These are phyloP conservation scores for Colletotrichum sp. DNA, from an alignment of 2,329 filamentous ascomycete species.

Conservation along the genomic window DNA sequence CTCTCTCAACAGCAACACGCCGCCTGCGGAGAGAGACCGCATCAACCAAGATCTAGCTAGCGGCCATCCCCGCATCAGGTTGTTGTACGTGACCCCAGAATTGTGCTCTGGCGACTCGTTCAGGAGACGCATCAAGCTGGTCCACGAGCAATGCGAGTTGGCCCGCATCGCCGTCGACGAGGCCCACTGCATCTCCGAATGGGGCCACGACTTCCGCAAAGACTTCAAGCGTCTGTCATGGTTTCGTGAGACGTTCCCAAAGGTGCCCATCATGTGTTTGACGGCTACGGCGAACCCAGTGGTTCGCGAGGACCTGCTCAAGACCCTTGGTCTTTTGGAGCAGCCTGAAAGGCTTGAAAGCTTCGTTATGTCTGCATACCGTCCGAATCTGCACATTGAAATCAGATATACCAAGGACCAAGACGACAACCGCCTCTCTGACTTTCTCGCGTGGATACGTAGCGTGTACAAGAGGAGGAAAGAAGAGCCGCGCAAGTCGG, in stretches of 20 bases:
- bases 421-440: conserved; percentile 71
- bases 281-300: conserved; percentile 87
- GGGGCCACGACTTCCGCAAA: conserved; percentile 96
- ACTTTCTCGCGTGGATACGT: conserved; percentile 80
- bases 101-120: conserved; percentile 81
- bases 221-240: conserved; percentile 87
- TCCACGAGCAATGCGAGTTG: conserved; percentile 84
- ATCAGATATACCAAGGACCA: conserved; percentile 83
- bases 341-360: conserved; percentile 64
- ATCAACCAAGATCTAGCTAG: conserved; percentile 85
- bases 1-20: conserved; percentile 85
- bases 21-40: conserved; percentile 64
- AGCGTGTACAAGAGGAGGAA: conserved; percentile 73
- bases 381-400: conserved; percentile 90
- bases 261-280: conserved; percentile 89
- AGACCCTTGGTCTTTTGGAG: conserved; percentile 71
- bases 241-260: conserved; percentile 82
- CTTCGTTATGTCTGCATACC: conserved; percentile 84
- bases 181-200: conserved; percentile 96
- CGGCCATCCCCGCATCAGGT: conserved; percentile 80
- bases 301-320: conserved; percentile 84
- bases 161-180: conserved; percentile 90
- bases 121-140: conserved; percentile 72
- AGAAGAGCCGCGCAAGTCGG: conserved; percentile 60
- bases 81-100: conserved; percentile 94